Evolutionary conservation across 345 rosid genomes (phyloP).

Genomic region (Aurinia saxatilis): DNA sequence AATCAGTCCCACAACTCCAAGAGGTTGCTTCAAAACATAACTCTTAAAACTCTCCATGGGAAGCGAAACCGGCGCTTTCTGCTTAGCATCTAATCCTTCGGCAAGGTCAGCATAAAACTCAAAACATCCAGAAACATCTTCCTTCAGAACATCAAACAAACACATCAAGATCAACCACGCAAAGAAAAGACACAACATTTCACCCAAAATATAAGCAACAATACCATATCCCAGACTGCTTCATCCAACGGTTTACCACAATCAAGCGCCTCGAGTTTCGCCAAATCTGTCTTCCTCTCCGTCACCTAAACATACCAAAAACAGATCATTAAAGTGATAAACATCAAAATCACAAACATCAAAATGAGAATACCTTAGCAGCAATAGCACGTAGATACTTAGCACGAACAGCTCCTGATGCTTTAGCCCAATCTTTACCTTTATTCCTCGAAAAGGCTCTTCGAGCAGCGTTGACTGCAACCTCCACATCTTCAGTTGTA

Average conservation of each 20-base stretch:
- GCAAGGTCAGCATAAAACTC: conserved; percentile 94
- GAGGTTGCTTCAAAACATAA: conserved; percentile 69
- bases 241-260: conserved; percentile 91
- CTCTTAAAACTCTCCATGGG: conserved; percentile 71
- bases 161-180: conserved; percentile 5
- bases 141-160: conserved; percentile 43
- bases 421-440: conserved; percentile 77
- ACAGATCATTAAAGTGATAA: not conserved
- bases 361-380: conserved; percentile 51
- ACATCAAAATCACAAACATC: not conserved
- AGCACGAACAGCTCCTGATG: conserved; percentile 78
- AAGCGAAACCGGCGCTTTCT: conserved; percentile 69
- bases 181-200: not conserved
- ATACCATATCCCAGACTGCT: conserved; percentile 87
- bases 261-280: conserved; percentile 79
- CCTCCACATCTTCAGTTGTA: conserved; percentile 79
- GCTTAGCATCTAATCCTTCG: conserved; percentile 86
- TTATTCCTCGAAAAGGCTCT: conserved; percentile 64
- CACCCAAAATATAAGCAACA: not conserved
- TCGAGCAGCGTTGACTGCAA: conserved; percentile 88
- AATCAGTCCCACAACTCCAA: conserved; percentile 91
- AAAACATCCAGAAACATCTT: conserved; percentile 92
- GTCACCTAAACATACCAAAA: conserved; percentile 41
- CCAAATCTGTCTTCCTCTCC: conserved; percentile 61
- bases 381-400: conserved; percentile 95